Base-by-base conservation (phyloP, 2,329 filamentous ascomycete species). In the Colletotrichum magnum region DNA sequence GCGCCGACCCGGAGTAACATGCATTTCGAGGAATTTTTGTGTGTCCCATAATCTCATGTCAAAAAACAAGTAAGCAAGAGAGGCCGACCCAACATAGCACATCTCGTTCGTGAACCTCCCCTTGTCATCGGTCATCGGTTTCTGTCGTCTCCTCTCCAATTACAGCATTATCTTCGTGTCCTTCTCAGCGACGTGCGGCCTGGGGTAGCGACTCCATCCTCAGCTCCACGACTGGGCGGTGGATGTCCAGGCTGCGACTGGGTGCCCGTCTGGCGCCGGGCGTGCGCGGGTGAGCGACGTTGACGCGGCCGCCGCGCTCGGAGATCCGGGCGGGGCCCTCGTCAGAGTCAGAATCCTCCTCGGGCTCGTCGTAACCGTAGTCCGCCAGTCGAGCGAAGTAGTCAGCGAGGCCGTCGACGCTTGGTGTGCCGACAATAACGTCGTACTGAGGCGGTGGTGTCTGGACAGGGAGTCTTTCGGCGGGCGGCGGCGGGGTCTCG, bases 361-460 rank as follows among this genome's bases (percentile, higher is more conserved):
- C 79, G 6, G 72, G 73, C 16, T 77, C 79, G 13, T 78, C 75
- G 21, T 82, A 82, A 2, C 94, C 91, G 64, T 93, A 92, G 72
- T 94, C 88, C 0, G 93, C 93, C 47, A 97, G 82, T 1, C 95
- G 89, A 0, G 91, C 85, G 77, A 98, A 98, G 79, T 98, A 98
- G 75, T 97, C 95, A 1, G 94, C 93, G 54, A 97, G 79, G 0
- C 91, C 80, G 82, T 94, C 79, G 78, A 94, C 84, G 81, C 90
- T 85, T 26, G 89, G 84, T 69, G 88, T 89, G 16, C 92, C 93
- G 1, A 96, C 89, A 45, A 97, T 93, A 4, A 87, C 85, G 68
- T 95, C 93, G 77, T 98, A 97, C 66, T 92, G 90, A 1, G 95
- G 95, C 7, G 95, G 95, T 1, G 94, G 94, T 0, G 94, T 97